phyloP scores from a whole-genome alignment of 2,329 filamentous ascomycete genomes.

The Botrytis cinerea region DNA sequence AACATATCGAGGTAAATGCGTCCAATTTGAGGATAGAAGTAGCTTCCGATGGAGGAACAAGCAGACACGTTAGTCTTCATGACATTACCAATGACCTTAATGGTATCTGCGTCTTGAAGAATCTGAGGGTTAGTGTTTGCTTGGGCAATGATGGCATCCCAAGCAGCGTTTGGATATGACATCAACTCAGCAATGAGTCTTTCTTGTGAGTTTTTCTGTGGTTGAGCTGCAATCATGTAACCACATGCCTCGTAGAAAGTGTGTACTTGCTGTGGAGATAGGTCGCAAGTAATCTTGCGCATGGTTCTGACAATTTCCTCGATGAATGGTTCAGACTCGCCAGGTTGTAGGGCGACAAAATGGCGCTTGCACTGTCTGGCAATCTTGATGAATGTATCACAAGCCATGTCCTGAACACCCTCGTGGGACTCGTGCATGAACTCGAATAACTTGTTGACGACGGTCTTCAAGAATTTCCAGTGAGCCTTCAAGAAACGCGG shows the following conservation, averaged over 20 bases:
- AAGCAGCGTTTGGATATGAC: constrained; percentile 88
- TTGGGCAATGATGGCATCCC: constrained; percentile 90
- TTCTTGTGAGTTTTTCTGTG: constrained; percentile 92
- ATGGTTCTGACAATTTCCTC: constrained; percentile 97
- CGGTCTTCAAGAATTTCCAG: constrained; percentile 99
- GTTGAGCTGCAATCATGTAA: constrained; percentile 98
- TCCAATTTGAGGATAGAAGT: constrained; percentile 97
- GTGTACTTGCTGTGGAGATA: constrained; percentile 95
- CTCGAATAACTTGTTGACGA: constrained; percentile 99
- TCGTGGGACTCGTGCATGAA: constrained; percentile 99
- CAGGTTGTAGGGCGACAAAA: constrained; percentile 93
- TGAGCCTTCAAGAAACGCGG: constrained; percentile 97
- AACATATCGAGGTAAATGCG: constrained; percentile 98
- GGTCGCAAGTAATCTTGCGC: constrained; percentile 91
- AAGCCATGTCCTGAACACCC: constrained; percentile 99
- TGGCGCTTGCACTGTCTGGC: constrained; percentile 97
- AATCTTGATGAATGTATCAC: constrained; percentile 99
- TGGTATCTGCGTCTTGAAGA: constrained; percentile 88
- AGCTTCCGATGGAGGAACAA: constrained; percentile 91
- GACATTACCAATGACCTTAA: constrained; percentile 98
- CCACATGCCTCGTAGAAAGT: constrained; percentile 99
- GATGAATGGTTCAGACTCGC: constrained; percentile 93
- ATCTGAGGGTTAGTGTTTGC: constrained; percentile 84
- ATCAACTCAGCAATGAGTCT: constrained; percentile 88
- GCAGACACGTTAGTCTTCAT: constrained; percentile 99